phyloP scores from a whole-genome alignment of 108 stramenopile genomes.

The Chaetoceros muelleri region DNA sequence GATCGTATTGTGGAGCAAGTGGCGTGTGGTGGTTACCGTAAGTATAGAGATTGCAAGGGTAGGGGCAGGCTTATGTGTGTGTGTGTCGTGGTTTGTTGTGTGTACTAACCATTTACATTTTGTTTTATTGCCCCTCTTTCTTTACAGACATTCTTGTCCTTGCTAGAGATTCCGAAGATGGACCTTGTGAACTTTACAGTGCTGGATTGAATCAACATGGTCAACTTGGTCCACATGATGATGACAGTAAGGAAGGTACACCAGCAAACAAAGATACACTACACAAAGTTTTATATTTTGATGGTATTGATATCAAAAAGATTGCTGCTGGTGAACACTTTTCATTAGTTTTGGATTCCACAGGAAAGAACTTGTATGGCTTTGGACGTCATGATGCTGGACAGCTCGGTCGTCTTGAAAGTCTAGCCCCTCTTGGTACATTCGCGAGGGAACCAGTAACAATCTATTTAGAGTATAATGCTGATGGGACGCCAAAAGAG shows the following conservation, averaged over 20 bases:
- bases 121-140: too few species aligned
- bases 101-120: too few species aligned
- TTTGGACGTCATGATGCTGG: conserved; percentile 85
- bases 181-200: conserved; percentile 36
- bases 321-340: conserved; percentile 69
- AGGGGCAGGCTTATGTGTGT: too few species aligned
- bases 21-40: not conserved
- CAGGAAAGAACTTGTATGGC: conserved; percentile 48
- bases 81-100: conserved; percentile 68
- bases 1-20: conserved; percentile 3
- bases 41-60: too few species aligned
- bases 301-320: conserved; percentile 35
- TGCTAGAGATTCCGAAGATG: conserved; percentile 24
- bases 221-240: conserved; percentile 80
- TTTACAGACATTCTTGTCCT: conserved; percentile 79
- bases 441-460: not conserved
- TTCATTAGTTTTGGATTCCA: conserved; percentile 46
- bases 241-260: conserved; percentile 13
- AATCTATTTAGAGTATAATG: not conserved
- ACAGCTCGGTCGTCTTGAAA: conserved; percentile 53
- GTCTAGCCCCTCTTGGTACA: not conserved
- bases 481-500: too few species aligned
- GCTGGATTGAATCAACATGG: conserved; percentile 88
- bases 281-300: conserved; percentile 30
- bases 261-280: conserved; percentile 23